A percentile compares a stretch with the other conserved stretches of the same genome.
Evolutionary conservation across 306 rosid genomes (phyloP).

Genomic region (Cucumis sativus): DNA sequence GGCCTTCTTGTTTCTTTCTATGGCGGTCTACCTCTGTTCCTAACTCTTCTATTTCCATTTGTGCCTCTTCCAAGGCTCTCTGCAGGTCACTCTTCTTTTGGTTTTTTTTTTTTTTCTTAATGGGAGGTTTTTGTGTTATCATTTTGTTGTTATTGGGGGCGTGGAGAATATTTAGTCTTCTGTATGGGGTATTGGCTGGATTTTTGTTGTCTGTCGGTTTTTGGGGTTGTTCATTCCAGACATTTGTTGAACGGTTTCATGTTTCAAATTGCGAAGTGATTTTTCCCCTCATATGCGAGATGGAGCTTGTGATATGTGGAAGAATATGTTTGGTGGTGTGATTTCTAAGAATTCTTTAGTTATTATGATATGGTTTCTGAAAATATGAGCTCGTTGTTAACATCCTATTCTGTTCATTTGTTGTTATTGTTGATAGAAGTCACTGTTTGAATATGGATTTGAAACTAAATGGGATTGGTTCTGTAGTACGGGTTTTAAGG

Average conservation of each 20-base stretch:
- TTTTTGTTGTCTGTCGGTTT: neutral
- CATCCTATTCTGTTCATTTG: neutral
- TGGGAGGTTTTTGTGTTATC: neutral
- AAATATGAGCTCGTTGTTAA: neutral
- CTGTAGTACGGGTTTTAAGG: neutral
- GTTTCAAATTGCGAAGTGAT: neutral
- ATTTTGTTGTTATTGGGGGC: neutral
- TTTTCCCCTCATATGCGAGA: neutral
- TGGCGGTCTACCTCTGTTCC: conserved; percentile 20
- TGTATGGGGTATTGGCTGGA: neutral
- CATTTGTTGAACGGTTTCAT: neutral
- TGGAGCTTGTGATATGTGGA: neutral
- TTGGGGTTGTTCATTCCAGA: neutral
- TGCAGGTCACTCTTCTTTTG: conserved; percentile 27
- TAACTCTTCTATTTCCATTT: conserved; percentile 32
- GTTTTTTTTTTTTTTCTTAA: neutral
- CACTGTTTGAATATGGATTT: neutral
- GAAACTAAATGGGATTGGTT: neutral
- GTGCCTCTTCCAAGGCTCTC: conserved; percentile 23
- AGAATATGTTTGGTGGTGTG: neutral
- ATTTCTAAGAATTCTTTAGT: neutral
- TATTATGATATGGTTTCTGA: neutral
- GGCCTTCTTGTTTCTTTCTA: conserved; percentile 42
- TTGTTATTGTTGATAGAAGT: neutral
- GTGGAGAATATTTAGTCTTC: neutral